Evolutionary conservation across 805 yeast species (phyloP).

Genomic region (Ogataea zsoltii): DNA sequence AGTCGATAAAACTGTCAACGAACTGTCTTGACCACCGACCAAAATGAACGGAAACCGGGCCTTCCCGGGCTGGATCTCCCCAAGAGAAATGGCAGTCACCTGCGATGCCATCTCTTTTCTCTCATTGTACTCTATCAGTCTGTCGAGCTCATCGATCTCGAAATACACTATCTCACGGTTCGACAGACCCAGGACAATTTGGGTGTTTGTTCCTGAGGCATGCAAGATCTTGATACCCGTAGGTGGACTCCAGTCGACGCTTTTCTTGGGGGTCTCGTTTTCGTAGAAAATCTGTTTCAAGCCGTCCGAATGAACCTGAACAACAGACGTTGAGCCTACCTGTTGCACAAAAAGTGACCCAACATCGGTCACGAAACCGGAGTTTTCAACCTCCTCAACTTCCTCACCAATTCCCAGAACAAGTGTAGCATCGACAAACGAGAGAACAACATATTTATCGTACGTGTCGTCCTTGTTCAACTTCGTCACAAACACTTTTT

Average conservation of each 20-base stretch:
- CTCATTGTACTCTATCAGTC: constrained; percentile 69
- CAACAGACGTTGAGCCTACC: constrained; percentile 60
- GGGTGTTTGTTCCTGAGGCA: constrained; percentile 66
- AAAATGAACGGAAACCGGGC: constrained; percentile 58
- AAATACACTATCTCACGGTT: constrained; percentile 79
- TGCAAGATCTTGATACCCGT: constrained; percentile 63
- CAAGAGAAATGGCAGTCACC: constrained; percentile 49
- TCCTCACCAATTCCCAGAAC: constrained; percentile 78
- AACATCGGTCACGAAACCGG: constrained; percentile 56
- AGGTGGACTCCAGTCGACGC: constrained; percentile 79
- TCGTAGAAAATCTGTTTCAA: constrained; percentile 53
- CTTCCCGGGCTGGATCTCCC: constrained; percentile 50
- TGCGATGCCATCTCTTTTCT: constrained; percentile 53
- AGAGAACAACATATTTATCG: constrained; percentile 66
- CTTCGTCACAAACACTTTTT: constrained; percentile 64
- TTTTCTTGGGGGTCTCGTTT: constrained; percentile 31
- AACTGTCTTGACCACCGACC: constrained; percentile 69
- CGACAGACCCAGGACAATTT: constrained; percentile 69
- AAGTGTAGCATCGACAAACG: constrained; percentile 66
- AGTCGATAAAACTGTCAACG: constrained; percentile 67
- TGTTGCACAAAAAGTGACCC: constrained; percentile 70
- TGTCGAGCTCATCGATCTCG: constrained; percentile 67
- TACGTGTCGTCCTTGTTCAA: constrained; percentile 41
- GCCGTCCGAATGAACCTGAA: constrained; percentile 75
- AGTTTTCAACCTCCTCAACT: constrained; percentile 66